Evolutionary conservation across 805 yeast genomes (phyloP).

Genomic region (Wickerhamiella azyma): DNA sequence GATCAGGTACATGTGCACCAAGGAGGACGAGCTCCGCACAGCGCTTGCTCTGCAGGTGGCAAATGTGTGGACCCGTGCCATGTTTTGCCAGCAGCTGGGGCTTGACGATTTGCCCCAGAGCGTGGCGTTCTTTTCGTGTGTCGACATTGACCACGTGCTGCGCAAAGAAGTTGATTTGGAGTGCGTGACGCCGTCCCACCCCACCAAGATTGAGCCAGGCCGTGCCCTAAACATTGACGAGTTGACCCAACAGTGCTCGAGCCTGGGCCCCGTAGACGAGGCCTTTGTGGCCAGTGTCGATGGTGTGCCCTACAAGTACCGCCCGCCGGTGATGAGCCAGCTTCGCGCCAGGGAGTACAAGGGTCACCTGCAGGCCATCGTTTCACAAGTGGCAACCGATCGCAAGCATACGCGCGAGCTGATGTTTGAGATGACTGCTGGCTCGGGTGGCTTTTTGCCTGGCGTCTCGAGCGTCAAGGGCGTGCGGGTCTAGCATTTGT

Average conservation of each 20-base stretch:
- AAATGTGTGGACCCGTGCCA: conserved; percentile 90
- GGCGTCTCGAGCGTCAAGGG: neutral
- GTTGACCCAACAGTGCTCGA: conserved; percentile 29
- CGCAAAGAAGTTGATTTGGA: conserved; percentile 88
- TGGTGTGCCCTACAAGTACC: neutral
- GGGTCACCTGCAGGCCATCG: conserved; percentile 3
- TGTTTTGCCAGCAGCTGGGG: conserved; percentile 87
- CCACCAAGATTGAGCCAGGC: conserved; percentile 59
- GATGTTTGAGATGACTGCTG: neutral
- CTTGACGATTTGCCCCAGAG: conserved; percentile 82
- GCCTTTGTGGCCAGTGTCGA: neutral
- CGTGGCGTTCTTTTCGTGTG: conserved; percentile 89
- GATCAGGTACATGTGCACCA: conserved; percentile 62
- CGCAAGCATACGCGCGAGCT: neutral
- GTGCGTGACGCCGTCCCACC: conserved; percentile 84
- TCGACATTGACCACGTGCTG: conserved; percentile 77
- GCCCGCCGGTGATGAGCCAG: conserved; percentile 6
- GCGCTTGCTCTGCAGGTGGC: conserved; percentile 79
- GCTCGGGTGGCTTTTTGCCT: neutral
- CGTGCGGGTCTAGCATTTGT: neutral
- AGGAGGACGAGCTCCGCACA: conserved; percentile 58
- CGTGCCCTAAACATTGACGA: conserved; percentile 51
- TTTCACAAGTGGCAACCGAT: neutral
- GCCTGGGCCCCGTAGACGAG: conserved; percentile 12
- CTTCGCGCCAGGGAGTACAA: neutral